phyloP scores from a whole-genome alignment of 768 basidiomycete species.

The Wakefieldia striispora region DNA sequence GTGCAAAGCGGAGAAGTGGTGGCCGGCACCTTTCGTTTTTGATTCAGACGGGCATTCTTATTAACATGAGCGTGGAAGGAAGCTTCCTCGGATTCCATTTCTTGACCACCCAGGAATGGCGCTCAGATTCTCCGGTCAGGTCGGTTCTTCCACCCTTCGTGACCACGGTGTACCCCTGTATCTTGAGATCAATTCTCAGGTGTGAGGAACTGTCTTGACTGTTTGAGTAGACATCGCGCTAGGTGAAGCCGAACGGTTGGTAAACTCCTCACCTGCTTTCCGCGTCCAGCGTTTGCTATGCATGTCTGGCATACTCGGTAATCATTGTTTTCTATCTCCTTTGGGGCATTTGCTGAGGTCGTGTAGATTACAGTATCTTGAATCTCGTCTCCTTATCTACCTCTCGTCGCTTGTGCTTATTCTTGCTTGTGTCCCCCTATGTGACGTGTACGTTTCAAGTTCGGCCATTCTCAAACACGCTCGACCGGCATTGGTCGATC shows the following conservation, averaged over 20 bases:
- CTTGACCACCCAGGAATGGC: slow-evolving; percentile 39
- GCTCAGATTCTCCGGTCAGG: slow-evolving; percentile 32
- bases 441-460: slow-evolving; percentile 37
- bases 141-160: slow-evolving; percentile 33
- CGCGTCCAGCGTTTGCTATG: slow-evolving; percentile 29
- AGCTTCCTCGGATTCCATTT: slow-evolving; percentile 27
- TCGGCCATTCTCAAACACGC: slow-evolving; percentile 40
- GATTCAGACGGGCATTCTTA: background rate
- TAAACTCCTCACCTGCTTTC: slow-evolving; percentile 25
- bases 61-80: slow-evolving; percentile 23
- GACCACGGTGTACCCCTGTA: slow-evolving; percentile 35
- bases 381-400: slow-evolving; percentile 21
- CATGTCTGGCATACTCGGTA: slow-evolving; percentile 35
- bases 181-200: slow-evolving; percentile 13
- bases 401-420: slow-evolving; percentile 17
- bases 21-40: slow-evolving; percentile 28
- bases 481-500: slow-evolving; percentile 31
- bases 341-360: slow-evolving; percentile 1
- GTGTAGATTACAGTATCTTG: slow-evolving; percentile 24
- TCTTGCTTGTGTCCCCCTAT: slow-evolving; percentile 37
- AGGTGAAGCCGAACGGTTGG: slow-evolving; percentile 10
- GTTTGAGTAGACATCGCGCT: slow-evolving; percentile 3
- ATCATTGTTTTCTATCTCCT: background rate
- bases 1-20: slow-evolving; percentile 41
- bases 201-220: slow-evolving; percentile 21